Evolutionary conservation across 176 grass and related monocot genomes (phyloP).

Genomic region (sorghum (Sorghum bicolor)): DNA sequence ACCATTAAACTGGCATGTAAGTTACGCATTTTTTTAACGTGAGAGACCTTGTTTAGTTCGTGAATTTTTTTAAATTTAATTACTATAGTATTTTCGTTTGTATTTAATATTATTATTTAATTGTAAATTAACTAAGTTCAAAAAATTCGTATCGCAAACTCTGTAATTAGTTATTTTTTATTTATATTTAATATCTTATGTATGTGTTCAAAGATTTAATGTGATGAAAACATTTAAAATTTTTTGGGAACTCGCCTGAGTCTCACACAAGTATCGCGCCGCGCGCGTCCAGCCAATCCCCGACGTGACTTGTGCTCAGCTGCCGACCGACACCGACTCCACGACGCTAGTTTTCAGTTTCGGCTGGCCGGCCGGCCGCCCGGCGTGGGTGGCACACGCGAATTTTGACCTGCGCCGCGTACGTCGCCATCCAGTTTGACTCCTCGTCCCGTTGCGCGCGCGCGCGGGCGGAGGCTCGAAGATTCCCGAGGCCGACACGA

Average conservation of each 20-base stretch:
- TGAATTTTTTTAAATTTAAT: too few relatives aligned
- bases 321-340: background rate
- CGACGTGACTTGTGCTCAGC: background rate
- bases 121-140: too few relatives aligned
- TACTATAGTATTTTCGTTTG: too few relatives aligned
- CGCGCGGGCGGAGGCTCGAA: background rate
- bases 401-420: conserved; percentile 13
- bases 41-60: too few relatives aligned
- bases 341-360: background rate
- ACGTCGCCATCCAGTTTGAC: background rate
- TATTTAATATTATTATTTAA: too few relatives aligned
- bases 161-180: too few relatives aligned
- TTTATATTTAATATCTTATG: too few relatives aligned
- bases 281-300: background rate
- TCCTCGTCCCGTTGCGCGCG: background rate
- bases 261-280: background rate
- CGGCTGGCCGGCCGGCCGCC: background rate
- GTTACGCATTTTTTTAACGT: background rate
- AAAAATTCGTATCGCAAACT: too few relatives aligned
- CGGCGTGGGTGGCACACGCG: background rate
- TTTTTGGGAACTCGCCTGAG: too few relatives aligned
- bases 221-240: too few relatives aligned
- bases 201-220: too few relatives aligned
- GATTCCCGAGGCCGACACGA: background rate
- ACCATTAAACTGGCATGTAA: background rate